A percentile compares a stretch with the other conserved stretches of the same genome.
phyloP scores from a whole-genome alignment of 2,329 filamentous ascomycete species.

The Fusarium ambrosium region DNA sequence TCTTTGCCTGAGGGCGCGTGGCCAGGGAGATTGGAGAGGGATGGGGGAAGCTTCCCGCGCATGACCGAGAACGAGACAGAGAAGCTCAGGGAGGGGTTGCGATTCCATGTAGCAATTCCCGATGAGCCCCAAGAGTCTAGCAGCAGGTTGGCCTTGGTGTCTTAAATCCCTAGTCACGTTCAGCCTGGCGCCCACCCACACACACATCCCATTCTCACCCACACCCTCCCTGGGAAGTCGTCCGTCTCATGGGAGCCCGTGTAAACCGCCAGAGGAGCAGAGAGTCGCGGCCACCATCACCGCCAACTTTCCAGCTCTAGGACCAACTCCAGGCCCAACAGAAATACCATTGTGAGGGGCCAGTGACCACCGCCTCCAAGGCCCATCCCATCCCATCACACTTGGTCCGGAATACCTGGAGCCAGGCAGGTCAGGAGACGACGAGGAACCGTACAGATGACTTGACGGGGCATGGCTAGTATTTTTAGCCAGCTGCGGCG shows the following conservation, averaged over 20 bases:
- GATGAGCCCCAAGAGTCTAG: constrained; percentile 44
- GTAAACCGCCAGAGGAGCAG: constrained; percentile 32
- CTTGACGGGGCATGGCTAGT: constrained; percentile 38
- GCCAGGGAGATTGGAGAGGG: constrained; percentile 34
- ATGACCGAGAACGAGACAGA: constrained; percentile 41
- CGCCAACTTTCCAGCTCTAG: constrained; percentile 34
- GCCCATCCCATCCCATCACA: not conserved
- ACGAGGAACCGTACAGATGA: constrained; percentile 44
- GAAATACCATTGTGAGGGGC: constrained; percentile 18
- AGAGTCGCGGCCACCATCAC: constrained; percentile 30
- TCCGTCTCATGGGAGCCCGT: constrained; percentile 23
- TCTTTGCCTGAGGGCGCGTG: constrained; percentile 41
- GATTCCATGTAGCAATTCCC: constrained; percentile 48
- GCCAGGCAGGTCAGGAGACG: constrained; percentile 44
- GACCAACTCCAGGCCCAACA: constrained; percentile 31
- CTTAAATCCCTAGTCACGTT: constrained; percentile 56
- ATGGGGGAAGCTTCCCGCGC: constrained; percentile 36
- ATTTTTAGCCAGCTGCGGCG: constrained; percentile 44
- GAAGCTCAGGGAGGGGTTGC: constrained; percentile 25
- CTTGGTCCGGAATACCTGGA: constrained; percentile 36
- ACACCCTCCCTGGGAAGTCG: constrained; percentile 39
- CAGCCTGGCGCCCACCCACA: constrained; percentile 46
- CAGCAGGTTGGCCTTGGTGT: constrained; percentile 52
- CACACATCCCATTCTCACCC: constrained; percentile 33
- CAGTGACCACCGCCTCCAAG: constrained; percentile 39